phyloP scores from a whole-genome alignment of 2,329 filamentous ascomycete genomes.

The Aspergillus pseudonomiae region DNA sequence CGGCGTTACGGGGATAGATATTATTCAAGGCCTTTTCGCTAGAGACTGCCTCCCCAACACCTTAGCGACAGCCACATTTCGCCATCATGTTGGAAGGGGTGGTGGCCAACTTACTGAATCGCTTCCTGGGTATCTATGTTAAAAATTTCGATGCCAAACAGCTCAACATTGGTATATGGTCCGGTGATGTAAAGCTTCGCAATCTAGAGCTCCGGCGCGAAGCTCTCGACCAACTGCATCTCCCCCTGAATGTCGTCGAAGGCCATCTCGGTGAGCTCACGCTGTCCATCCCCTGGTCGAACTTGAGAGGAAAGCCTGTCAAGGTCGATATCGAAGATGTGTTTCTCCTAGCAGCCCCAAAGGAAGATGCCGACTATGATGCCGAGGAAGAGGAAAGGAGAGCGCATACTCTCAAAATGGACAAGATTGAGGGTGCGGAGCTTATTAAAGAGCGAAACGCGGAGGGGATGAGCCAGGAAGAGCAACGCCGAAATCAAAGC shows the following conservation, averaged over 20 bases:
- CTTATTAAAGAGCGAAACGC: slow-evolving; percentile 86
- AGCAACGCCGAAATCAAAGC: slow-evolving; percentile 96
- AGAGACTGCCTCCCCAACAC: slow-evolving; percentile 52
- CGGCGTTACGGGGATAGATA: slow-evolving; percentile 7
- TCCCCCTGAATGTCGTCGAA: slow-evolving; percentile 95
- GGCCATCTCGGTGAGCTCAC: slow-evolving; percentile 92
- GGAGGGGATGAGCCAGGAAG: slow-evolving; percentile 92
- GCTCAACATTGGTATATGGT: slow-evolving; percentile 98
- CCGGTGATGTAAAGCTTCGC: slow-evolving; percentile 91
- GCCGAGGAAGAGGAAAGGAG: slow-evolving; percentile 87
- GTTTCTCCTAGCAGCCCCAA: slow-evolving; percentile 90
- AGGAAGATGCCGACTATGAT: slow-evolving; percentile 91
- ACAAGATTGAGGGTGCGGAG: slow-evolving; percentile 96
- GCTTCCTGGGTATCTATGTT: slow-evolving; percentile 99
- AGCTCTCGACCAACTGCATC: slow-evolving; percentile 93
- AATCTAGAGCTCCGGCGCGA: slow-evolving; percentile 91
- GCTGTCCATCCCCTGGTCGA: slow-evolving; percentile 95
- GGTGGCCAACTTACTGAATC: slow-evolving; percentile 94
- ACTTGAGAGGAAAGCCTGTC: slow-evolving; percentile 89
- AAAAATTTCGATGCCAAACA: slow-evolving; percentile 99
- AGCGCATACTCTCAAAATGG: slow-evolving; percentile 93
- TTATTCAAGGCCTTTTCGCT: background rate
- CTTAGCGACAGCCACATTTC: slow-evolving; percentile 70
- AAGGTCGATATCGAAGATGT: slow-evolving; percentile 97
- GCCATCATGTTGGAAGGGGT: slow-evolving; percentile 91